Base-by-base conservation (phyloP, 2,329 filamentous ascomycete genomes). In the Sporothrix globosa region DNA sequence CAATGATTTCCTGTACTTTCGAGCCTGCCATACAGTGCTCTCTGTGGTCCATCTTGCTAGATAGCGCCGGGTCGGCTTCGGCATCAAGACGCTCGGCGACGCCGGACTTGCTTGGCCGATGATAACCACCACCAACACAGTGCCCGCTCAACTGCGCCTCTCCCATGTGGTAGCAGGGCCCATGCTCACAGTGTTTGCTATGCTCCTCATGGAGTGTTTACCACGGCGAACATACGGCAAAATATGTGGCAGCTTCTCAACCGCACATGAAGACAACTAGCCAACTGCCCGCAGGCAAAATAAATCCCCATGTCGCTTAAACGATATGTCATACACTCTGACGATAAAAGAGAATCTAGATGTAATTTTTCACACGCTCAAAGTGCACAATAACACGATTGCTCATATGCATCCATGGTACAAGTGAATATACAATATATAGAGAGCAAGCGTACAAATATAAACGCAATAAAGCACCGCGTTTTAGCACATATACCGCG, bases 21-120 rank as follows among this genome's bases (percentile, higher is more conserved):
- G 11, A 44, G 41, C 41, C 41, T 46, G 39, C 58, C 39, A 6
- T 63, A 46, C 39, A 34, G 34, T 34, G 34, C 41, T 46, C 27
- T 63, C 58, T 21, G 58, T 63, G 11, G 58, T 14, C 58, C 10
- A 24, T 52, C 63, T 9, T 39, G 75, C 74, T 74, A 66, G 44
- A 30, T 13, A 34, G 41, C 17, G 19, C 27, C 27, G 61, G 61
- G 34, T 34, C 61, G 44, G 58, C 34, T 34, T 34, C 58, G 58
- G 58, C 39, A 46, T 76, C 74, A 69, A 76, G 73, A 75, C 73
- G 44, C 39, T 63, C 58, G 58, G 58, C 58, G 9, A 63, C 58
- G 39, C 58, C 58, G 58, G 58, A 9, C 41, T 63, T 44, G 27
- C 39, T 6, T 34, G 58, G 21, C 58, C 39, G n/a, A 46, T 19